phyloP scores from a whole-genome alignment of 2,329 filamentous ascomycete species.

The Fusarium circinatum region DNA sequence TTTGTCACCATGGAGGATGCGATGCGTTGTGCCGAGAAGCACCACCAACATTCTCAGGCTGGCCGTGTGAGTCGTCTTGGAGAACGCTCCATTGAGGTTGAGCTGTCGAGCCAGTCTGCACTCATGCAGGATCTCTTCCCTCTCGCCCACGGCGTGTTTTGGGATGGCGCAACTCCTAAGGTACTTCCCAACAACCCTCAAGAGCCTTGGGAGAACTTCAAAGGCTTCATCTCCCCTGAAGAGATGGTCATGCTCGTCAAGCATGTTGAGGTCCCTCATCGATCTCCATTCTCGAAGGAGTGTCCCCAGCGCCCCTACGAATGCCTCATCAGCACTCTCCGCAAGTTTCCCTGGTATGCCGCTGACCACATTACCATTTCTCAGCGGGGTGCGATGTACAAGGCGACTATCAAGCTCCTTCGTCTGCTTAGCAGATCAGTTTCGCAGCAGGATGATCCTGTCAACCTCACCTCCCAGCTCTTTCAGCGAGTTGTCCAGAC shows the following conservation, averaged over 20 bases:
- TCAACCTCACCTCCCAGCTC: conserved; percentile 63
- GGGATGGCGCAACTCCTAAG: conserved; percentile 60
- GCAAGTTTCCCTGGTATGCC: conserved; percentile 72
- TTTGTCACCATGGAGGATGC: conserved; percentile 65
- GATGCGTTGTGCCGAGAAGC: conserved; percentile 61
- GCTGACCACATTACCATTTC: conserved; percentile 66
- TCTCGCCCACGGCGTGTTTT: conserved; percentile 64
- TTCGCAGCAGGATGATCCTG: conserved; percentile 50
- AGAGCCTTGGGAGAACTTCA: conserved; percentile 64
- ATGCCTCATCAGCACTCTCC: conserved; percentile 70
- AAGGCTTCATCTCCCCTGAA: conserved; percentile 69
- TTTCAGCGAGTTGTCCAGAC: conserved; percentile 62
- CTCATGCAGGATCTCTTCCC: conserved; percentile 74
- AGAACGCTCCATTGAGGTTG: conserved; percentile 66
- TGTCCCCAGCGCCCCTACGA: conserved; percentile 74
- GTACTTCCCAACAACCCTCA: conserved; percentile 47
- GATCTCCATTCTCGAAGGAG: conserved; percentile 68
- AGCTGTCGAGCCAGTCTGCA: conserved; percentile 64
- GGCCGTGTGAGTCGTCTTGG: conserved; percentile 63
- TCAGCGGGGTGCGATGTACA: conserved; percentile 65
- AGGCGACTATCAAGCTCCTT: conserved; percentile 61
- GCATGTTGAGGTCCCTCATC: conserved; percentile 69
- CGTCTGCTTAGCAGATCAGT: conserved; percentile 57
- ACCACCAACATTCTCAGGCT: conserved; percentile 51
- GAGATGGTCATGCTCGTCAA: conserved; percentile 72